phyloP scores from a whole-genome alignment of 305 asterid genomes.

The Rubia balearica region DNA sequence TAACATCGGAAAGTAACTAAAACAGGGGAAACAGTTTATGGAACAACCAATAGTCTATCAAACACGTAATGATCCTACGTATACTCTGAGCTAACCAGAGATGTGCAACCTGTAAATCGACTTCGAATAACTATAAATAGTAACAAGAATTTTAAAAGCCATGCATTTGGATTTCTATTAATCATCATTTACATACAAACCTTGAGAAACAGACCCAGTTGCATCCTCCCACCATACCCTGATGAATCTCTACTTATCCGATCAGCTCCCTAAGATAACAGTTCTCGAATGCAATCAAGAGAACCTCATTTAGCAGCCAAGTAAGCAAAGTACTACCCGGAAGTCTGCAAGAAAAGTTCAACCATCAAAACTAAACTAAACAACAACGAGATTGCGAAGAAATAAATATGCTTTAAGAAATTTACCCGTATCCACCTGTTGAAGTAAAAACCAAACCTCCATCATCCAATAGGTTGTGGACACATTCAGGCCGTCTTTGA shows the following conservation, averaged over 20 bases:
- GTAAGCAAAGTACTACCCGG: conserved; percentile 89
- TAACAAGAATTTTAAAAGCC: no score
- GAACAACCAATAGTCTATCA: no score
- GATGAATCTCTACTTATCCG: conserved; percentile 75
- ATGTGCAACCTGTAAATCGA: no score
- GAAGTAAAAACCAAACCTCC: conserved; percentile 92
- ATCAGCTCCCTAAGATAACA: conserved; percentile 95
- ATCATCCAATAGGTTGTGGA: conserved; percentile 59
- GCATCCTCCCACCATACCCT: no score
- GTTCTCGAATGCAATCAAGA: conserved; percentile 71
- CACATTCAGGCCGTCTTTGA: conserved; percentile 71
- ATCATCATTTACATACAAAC: no score
- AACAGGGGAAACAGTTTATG: no score
- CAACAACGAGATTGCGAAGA: conserved; percentile 8
- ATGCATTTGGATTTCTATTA: no score
- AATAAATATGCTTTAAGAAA: not conserved
- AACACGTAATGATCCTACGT: no score
- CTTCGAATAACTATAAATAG: no score
- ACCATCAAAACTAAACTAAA: conserved; percentile 2
- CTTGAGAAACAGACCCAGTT: no score
- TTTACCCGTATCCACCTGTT: conserved; percentile 74
- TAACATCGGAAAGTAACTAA: no score
- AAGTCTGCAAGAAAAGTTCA: conserved; percentile 33
- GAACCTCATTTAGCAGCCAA: conserved; percentile 96
- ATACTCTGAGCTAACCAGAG: no score